Conservation (phyloP, 176 grass and related monocot genomes). For the Cenchrus americanus region DNA sequence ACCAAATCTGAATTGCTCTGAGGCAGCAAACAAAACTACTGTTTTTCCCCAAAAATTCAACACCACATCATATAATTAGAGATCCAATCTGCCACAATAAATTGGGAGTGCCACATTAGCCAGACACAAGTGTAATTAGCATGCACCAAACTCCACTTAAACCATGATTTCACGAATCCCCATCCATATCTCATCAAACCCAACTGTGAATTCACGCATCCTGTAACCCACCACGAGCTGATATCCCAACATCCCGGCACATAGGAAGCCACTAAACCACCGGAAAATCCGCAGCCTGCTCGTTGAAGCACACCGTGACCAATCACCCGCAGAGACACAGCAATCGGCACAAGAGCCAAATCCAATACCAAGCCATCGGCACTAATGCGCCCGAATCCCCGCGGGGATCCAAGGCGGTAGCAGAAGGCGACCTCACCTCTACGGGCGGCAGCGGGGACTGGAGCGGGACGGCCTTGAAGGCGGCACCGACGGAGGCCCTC, state of each 20-base stretch:
- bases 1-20: not conserved
- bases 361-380: not conserved
- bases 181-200: not conserved
- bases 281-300: not conserved
- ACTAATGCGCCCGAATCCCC: not conserved
- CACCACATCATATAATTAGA: not conserved
- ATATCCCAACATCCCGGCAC: not conserved
- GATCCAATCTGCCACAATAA: conserved; percentile 20
- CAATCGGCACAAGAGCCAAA: conserved; percentile 26
- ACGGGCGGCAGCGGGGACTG: conserved; percentile 73
- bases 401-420: not conserved
- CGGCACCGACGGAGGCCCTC: conserved; percentile 37
- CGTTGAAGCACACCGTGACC: not conserved
- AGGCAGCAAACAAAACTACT: not conserved
- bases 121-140: not conserved
- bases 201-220: not conserved
- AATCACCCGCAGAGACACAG: not conserved
- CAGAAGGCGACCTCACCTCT: conserved; percentile 54
- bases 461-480: conserved; percentile 73
- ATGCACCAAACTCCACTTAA: not conserved
- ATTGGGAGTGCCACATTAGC: not conserved
- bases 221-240: not conserved
- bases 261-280: not conserved
- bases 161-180: not conserved
- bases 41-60: not conserved